These are phyloP conservation scores for Ophiostoma ips DNA, from an alignment of 2,329 filamentous ascomycete genomes.

Conservation along the genomic window DNA sequence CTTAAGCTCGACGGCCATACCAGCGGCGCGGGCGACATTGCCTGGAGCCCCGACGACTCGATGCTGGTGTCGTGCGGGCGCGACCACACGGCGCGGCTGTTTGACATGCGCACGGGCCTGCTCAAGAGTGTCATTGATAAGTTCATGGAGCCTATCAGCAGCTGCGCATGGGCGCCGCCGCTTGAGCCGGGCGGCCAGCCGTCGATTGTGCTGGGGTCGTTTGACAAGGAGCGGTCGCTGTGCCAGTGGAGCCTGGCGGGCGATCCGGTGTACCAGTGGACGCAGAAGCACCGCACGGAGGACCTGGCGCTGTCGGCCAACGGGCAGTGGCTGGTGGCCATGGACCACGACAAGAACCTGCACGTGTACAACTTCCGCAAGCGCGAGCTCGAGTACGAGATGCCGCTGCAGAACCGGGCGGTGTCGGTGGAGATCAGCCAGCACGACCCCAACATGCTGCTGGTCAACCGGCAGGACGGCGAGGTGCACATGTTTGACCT, in stretches of 20 bases:
- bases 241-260: conserved; percentile 57
- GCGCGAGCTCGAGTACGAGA: conserved; percentile 59
- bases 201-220: conserved; percentile 65
- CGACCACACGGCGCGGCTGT: conserved; percentile 61
- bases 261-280: conserved; percentile 50
- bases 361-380: conserved; percentile 73
- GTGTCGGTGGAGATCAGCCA: conserved; percentile 67
- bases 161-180: conserved; percentile 61
- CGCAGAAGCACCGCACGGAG: conserved; percentile 59
- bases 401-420: conserved; percentile 53
- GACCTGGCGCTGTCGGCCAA: conserved; percentile 75
- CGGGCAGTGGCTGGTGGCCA: conserved; percentile 65
- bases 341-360: conserved; percentile 55
- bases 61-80: conserved; percentile 74
- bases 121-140: conserved; percentile 50
- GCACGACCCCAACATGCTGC: conserved; percentile 61
- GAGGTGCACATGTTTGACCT: conserved; percentile 62
- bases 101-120: conserved; percentile 56
- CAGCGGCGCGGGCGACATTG: conserved; percentile 59
- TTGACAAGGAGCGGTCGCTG: conserved; percentile 53
- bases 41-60: conserved; percentile 85
- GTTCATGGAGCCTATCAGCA: conserved; percentile 74
- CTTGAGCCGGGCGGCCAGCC: conserved; percentile 48
- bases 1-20: conserved; percentile 52
- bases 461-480: conserved; percentile 69